A percentile compares a stretch with the other conserved stretches of the same genome.
phyloP scores from a whole-genome alignment of 139 green algal genomes.

The Chlamydomonas urium region DNA sequence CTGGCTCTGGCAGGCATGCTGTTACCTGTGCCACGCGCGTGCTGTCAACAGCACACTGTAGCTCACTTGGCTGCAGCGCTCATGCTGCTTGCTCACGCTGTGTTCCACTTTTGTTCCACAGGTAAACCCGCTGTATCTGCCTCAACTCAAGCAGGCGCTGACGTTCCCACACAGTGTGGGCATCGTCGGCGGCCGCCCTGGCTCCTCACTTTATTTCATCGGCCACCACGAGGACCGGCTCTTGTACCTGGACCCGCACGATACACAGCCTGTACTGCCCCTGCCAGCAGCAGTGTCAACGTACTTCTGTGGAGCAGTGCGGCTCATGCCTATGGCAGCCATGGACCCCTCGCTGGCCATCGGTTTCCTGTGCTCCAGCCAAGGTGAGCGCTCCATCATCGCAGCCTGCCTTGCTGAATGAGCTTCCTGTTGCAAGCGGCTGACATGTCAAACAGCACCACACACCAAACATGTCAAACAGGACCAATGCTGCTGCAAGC shows the following conservation, averaged over 20 bases:
- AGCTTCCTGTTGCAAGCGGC: not conserved
- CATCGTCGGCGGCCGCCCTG: conserved; percentile 83
- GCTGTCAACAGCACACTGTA: not conserved
- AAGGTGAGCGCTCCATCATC: not conserved
- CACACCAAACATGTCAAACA: too few species aligned
- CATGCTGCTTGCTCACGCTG: not conserved
- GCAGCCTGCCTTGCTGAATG: not conserved
- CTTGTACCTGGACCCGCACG: conserved; percentile 82
- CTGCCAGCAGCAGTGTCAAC: not conserved
- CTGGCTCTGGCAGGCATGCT: not conserved
- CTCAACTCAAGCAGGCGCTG: conserved; percentile 60
- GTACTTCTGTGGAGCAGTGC: conserved; percentile 41
- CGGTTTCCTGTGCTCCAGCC: conserved; percentile 53
- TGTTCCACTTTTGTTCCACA: not conserved
- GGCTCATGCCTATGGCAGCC: conserved; percentile 53
- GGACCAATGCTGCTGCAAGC: too few species aligned
- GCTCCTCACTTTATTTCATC: conserved; percentile 81
- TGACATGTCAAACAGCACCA: too few species aligned
- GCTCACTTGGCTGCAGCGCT: not conserved
- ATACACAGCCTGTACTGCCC: conserved; percentile 41
- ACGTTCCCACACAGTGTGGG: conserved; percentile 75
- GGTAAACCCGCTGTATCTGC: conserved; percentile 12
- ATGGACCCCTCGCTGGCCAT: conserved; percentile 85
- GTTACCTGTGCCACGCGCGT: not conserved
- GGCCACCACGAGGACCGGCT: conserved; percentile 63